A percentile compares a stretch with the other conserved stretches of the same genome.
Evolutionary conservation across 768 basidiomycete genomes (phyloP).

Genomic region (Mycena epipterygia): DNA sequence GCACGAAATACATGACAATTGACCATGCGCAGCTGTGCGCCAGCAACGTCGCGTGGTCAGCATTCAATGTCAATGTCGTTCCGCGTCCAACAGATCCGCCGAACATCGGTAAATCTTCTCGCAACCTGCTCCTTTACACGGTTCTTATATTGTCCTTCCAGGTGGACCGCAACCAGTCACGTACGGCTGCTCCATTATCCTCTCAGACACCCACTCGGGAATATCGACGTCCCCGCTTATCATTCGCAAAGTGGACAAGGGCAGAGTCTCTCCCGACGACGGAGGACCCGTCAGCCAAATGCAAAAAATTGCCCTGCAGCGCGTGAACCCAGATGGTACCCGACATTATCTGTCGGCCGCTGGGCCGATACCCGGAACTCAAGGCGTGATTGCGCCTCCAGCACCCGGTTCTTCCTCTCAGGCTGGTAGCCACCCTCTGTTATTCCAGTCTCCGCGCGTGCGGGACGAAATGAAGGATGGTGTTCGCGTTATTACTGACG

Average conservation of each 20-base stretch:
- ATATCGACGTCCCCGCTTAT: slow-evolving; percentile 88
- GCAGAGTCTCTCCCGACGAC: slow-evolving; percentile 86
- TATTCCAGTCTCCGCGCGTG: slow-evolving; percentile 85
- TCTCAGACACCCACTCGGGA: slow-evolving; percentile 88
- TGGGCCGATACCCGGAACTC: slow-evolving; percentile 85
- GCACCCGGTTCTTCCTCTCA: slow-evolving; percentile 82
- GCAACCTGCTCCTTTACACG: slow-evolving; percentile 56
- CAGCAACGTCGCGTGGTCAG: slow-evolving; percentile 94
- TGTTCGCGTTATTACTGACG: slow-evolving; percentile 80
- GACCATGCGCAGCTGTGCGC: slow-evolving; percentile 87
- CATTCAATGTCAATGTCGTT: slow-evolving; percentile 93
- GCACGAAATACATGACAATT: slow-evolving; percentile 97
- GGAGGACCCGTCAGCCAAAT: slow-evolving; percentile 96
- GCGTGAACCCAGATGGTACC: slow-evolving; percentile 85
- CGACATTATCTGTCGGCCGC: slow-evolving; percentile 92
- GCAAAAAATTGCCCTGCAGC: slow-evolving; percentile 94
- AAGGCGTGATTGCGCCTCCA: slow-evolving; percentile 76
- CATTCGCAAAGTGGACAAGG: slow-evolving; percentile 95
- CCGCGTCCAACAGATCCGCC: slow-evolving; percentile 77
- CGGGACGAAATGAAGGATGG: slow-evolving; percentile 88
- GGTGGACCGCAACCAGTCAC: slow-evolving; percentile 88
- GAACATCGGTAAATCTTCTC: slow-evolving; percentile 76
- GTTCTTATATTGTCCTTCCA: slow-evolving; percentile 57
- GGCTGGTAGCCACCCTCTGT: slow-evolving; percentile 83
- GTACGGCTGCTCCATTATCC: slow-evolving; percentile 90